A percentile compares a stretch with the other conserved stretches of the same genome.
Evolutionary conservation across 2,329 filamentous ascomycete species (phyloP).

Genomic region (Cytospora chrysosperma): DNA sequence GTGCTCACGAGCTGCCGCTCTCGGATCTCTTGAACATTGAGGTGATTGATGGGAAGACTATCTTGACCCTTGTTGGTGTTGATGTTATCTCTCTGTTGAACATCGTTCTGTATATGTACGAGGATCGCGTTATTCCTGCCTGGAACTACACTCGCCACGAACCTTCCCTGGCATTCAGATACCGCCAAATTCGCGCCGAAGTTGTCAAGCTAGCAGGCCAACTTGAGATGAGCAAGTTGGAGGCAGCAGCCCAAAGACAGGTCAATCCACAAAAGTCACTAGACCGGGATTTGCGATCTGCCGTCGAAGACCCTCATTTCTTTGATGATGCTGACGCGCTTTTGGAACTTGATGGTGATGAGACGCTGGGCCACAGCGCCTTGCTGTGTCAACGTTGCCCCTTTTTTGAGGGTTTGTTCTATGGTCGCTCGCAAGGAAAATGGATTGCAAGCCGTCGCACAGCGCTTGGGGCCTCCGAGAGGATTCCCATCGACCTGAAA

Average conservation of each 20-base stretch:
- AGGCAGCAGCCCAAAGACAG: constrained; percentile 76
- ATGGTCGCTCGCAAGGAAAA: constrained; percentile 78
- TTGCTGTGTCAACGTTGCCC: constrained; percentile 81
- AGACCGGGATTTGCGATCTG: constrained; percentile 67
- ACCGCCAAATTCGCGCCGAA: constrained; percentile 77
- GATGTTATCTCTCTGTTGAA: constrained; percentile 81
- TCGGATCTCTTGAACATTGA: constrained; percentile 61
- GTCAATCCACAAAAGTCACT: constrained; percentile 62
- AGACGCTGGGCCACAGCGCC: constrained; percentile 71
- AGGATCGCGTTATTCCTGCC: constrained; percentile 75
- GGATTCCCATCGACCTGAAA: constrained; percentile 73
- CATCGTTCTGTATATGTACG: constrained; percentile 76
- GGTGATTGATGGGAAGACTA: constrained; percentile 47
- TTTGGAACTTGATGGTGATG: constrained; percentile 74
- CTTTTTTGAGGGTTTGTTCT: constrained; percentile 88
- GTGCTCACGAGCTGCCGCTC: constrained; percentile 48
- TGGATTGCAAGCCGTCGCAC: constrained; percentile 77
- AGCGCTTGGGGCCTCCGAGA: constrained; percentile 35
- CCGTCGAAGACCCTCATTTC: constrained; percentile 66
- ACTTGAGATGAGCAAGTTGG: constrained; percentile 69
- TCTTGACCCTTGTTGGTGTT: constrained; percentile 65
- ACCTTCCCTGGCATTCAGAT: constrained; percentile 65
- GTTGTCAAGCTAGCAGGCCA: constrained; percentile 81
- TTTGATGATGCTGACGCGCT: constrained; percentile 79
- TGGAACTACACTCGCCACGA: constrained; percentile 77